A percentile compares a stretch with the other conserved stretches of the same genome.
Evolutionary conservation across 495 filamentous ascomycete genomes (phyloP).

Genomic region (Hypoxylon lenormandii): DNA sequence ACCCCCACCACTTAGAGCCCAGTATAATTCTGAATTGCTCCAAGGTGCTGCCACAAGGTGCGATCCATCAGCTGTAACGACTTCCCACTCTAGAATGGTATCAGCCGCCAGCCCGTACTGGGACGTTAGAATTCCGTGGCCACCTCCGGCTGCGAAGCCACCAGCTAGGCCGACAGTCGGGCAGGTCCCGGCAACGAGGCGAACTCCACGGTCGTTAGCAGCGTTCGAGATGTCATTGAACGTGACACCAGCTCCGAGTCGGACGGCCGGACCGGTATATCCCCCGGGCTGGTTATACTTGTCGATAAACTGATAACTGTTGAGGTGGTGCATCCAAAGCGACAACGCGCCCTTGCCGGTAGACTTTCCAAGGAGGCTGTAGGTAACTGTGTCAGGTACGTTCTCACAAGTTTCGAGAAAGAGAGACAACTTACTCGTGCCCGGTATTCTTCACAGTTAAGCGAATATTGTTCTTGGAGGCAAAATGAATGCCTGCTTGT

Average conservation of each 20-base stretch:
- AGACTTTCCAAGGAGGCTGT: conserved; percentile 56
- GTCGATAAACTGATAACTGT: conserved; percentile 53
- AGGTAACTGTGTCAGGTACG: too few species aligned
- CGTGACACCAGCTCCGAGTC: conserved; percentile 65
- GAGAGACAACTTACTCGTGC: too few species aligned
- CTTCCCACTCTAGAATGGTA: conserved; percentile 67
- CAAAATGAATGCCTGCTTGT: conserved; percentile 59
- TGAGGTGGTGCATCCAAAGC: conserved; percentile 71
- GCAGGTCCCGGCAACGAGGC: conserved; percentile 58
- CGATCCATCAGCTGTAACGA: conserved; percentile 62
- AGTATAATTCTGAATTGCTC: conserved; percentile 66
- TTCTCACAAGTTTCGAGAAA: too few species aligned
- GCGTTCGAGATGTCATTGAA: neutral
- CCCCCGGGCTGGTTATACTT: conserved; percentile 46
- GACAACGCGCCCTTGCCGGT: conserved; percentile 65
- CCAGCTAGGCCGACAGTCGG: conserved; percentile 61
- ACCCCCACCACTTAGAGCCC: conserved; percentile 70
- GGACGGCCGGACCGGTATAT: conserved; percentile 62
- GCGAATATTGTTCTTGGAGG: conserved; percentile 52
- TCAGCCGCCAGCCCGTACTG: conserved; percentile 70
- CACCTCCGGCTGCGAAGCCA: conserved; percentile 68
- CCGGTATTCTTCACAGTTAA: conserved; percentile 57
- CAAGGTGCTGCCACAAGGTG: conserved; percentile 58
- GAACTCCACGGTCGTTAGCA: neutral
- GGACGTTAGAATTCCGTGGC: conserved; percentile 65